Conservation (phyloP, 2,329 filamentous ascomycete genomes). For the Neofusicoccum ribis region DNA sequence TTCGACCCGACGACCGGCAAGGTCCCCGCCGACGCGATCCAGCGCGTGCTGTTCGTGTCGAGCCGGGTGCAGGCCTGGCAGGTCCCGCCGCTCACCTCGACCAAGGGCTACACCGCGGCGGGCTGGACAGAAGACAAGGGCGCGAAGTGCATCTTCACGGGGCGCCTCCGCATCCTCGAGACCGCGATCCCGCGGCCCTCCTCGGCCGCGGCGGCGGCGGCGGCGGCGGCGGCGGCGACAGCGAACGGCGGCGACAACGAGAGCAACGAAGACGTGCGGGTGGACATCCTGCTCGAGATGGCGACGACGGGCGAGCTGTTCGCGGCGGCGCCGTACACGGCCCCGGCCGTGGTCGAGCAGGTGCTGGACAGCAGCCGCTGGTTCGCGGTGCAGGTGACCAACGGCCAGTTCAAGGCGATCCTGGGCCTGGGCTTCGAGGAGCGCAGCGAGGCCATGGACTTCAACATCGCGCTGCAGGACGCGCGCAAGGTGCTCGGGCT, state of each 20-base stretch:
- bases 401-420: conserved; percentile 71
- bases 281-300: conserved; percentile 80
- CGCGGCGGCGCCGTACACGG: conserved; percentile 77
- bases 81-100: conserved; percentile 76
- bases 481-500: conserved; percentile 69
- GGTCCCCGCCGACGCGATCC: conserved; percentile 74
- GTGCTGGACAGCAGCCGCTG: conserved; percentile 79
- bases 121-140: conserved; percentile 71
- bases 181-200: conserved; percentile 56
- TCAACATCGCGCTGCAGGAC: conserved; percentile 77
- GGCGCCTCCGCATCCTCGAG: conserved; percentile 75
- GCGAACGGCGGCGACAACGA: conserved; percentile 18
- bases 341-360: conserved; percentile 67
- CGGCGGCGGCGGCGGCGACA: too few species aligned
- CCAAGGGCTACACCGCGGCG: conserved; percentile 75
- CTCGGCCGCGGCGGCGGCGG: not conserved
- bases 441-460: conserved; percentile 81
- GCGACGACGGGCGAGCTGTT: conserved; percentile 71
- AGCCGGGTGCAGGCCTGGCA: conserved; percentile 79
- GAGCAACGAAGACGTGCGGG: conserved; percentile 61
- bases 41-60: conserved; percentile 78
- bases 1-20: conserved; percentile 71
- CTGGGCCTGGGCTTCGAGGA: conserved; percentile 88
- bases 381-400: conserved; percentile 80
- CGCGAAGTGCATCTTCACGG: conserved; percentile 79